phyloP scores from a whole-genome alignment of 345 rosid genomes.

The Corymbia maculata region DNA sequence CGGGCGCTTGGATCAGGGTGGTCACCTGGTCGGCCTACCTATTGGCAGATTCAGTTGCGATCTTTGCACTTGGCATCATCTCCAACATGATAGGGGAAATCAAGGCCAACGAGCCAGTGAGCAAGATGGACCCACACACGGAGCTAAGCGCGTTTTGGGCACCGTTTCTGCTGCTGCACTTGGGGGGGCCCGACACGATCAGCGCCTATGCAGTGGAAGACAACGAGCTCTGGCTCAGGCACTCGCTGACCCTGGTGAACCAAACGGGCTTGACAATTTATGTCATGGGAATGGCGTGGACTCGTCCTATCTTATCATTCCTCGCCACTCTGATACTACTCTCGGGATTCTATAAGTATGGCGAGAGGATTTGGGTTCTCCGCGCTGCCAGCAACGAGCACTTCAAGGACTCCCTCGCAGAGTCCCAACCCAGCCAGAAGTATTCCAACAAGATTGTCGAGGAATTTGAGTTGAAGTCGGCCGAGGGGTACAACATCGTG shows the following conservation, averaged over 20 bases:
- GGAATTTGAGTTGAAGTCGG: neutral
- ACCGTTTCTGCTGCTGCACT: neutral
- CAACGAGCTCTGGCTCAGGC: neutral
- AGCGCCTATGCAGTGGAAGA: neutral
- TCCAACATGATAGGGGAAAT: neutral
- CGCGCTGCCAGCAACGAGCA: neutral
- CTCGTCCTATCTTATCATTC: neutral
- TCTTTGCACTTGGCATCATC: neutral
- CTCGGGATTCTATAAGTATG: neutral
- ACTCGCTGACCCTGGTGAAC: neutral
- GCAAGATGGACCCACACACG: neutral
- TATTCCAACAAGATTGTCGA: neutral
- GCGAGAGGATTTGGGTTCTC: neutral
- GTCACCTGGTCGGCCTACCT: neutral
- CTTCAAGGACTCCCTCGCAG: neutral
- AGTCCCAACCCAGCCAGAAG: neutral
- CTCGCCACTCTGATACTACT: neutral
- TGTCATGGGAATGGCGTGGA: neutral
- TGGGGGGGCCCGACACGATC: neutral
- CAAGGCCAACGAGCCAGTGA: neutral
- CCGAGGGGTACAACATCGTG: neutral
- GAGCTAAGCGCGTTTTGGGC: neutral
- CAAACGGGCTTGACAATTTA: neutral
- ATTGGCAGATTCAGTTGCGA: neutral
- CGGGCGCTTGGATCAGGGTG: neutral